A percentile compares a stretch with the other conserved stretches of the same genome.
phyloP scores from a whole-genome alignment of 1,284 basidiomycete species.

The Waitea zeae region DNA sequence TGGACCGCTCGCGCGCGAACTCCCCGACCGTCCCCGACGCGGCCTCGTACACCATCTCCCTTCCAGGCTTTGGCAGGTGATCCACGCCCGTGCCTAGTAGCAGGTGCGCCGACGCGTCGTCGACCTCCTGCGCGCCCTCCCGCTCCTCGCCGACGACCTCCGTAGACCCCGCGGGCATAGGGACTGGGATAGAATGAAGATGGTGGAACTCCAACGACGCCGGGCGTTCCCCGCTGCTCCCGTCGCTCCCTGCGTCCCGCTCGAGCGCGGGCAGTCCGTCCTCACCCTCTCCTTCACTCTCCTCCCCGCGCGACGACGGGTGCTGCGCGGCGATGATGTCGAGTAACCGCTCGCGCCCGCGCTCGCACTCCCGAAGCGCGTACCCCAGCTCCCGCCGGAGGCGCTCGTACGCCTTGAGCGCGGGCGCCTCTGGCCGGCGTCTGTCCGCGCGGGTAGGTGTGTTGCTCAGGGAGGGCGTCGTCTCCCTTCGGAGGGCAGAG shows the following conservation, averaged over 20 bases:
- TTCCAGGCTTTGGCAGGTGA: constrained; percentile 35
- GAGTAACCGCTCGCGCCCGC: constrained; percentile 45
- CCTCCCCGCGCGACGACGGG: constrained; percentile 13
- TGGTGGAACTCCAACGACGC: background rate
- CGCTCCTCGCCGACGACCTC: constrained; percentile 5
- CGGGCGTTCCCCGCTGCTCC: constrained; percentile 28
- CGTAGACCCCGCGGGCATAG: constrained; percentile 2
- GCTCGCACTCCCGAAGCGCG: constrained; percentile 61
- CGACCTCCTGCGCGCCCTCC: constrained; percentile 11
- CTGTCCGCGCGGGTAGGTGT: no score
- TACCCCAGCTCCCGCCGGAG: constrained; percentile 57
- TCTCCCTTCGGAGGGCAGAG: constrained; percentile 24
- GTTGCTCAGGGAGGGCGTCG: constrained; percentile 11
- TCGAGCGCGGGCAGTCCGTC: constrained; percentile 32
- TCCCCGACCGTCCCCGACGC: constrained; percentile 24
- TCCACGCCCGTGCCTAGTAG: constrained; percentile 27
- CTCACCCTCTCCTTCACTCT: constrained; percentile 15
- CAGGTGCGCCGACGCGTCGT: constrained; percentile 42
- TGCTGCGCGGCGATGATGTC: constrained; percentile 32
- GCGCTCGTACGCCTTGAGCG: constrained; percentile 50
- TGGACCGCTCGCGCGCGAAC: constrained; percentile 38
- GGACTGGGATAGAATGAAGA: no score
- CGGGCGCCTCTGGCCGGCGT: constrained; percentile 25
- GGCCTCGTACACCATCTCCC: constrained; percentile 69
- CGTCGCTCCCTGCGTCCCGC: constrained; percentile 28